Percentiles rank a stretch among this genome's conserved stretches.
Evolutionary conservation across 257 asterid genomes (phyloP).

Genomic region (Craterostigma plantagineum): DNA sequence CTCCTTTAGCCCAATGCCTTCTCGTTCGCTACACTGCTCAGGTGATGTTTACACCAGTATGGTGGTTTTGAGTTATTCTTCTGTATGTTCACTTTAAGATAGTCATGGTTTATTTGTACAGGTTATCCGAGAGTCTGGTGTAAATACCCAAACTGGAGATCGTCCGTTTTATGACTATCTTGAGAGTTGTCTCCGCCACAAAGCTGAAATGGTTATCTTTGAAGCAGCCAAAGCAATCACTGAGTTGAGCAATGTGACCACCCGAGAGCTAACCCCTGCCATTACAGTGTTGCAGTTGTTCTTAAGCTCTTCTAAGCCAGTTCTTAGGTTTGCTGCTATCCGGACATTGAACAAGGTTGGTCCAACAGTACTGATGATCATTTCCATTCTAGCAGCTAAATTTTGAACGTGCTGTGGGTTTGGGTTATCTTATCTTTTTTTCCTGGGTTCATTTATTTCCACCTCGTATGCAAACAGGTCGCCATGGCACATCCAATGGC

Average conservation of each 20-base stretch:
- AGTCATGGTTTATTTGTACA: conserved; percentile 9
- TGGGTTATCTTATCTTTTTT: neutral
- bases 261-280: conserved; percentile 78
- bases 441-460: conserved; percentile 3
- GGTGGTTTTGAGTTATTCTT: conserved; percentile 1
- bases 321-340: conserved; percentile 75
- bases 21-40: conserved; percentile 70
- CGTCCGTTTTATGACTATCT: conserved; percentile 76
- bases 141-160: conserved; percentile 46
- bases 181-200: conserved; percentile 75
- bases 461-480: conserved; percentile 41
- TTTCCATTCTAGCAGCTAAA: too few relatives aligned
- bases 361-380: too few relatives aligned
- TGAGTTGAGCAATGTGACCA: conserved; percentile 54
- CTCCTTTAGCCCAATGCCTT: conserved; percentile 83
- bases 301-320: conserved; percentile 78
- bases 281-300: conserved; percentile 67
- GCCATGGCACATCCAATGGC: conserved; percentile 88
- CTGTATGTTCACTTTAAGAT: conserved; percentile 1
- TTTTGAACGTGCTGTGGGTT: neutral
- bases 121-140: conserved; percentile 66
- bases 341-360: conserved; percentile 78
- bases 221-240: conserved; percentile 92
- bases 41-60: conserved; percentile 18
- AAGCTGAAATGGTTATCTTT: conserved; percentile 77